Conservation (phyloP, 306 rosid species). For the Comarum palustre region DNA sequence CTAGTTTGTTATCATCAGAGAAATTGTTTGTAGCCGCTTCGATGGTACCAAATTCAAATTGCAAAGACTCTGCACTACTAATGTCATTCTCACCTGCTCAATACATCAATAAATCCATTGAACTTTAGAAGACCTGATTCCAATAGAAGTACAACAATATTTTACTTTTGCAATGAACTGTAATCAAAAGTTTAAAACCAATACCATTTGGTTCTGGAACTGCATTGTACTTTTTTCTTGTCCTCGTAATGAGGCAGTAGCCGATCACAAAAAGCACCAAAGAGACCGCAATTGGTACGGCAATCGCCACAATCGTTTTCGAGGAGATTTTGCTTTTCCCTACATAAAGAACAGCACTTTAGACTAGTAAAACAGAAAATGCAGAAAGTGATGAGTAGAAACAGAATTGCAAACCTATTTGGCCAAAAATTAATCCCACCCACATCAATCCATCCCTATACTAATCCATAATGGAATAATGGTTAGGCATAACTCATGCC, state of each 20-base stretch:
- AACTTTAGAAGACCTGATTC: background rate
- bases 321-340: background rate
- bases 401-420: background rate
- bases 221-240: background rate
- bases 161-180: background rate
- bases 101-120: background rate
- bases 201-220: background rate
- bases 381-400: background rate
- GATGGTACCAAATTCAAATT: slow-evolving; percentile 37
- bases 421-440: background rate
- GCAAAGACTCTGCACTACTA: slow-evolving; percentile 29
- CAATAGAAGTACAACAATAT: background rate
- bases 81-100: slow-evolving; percentile 19
- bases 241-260: background rate
- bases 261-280: slow-evolving; percentile 2
- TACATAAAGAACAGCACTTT: background rate
- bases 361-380: background rate
- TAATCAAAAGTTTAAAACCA: background rate
- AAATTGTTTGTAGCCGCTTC: slow-evolving; percentile 45
- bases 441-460: background rate
- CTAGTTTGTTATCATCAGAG: slow-evolving; percentile 33
- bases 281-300: background rate
- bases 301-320: background rate
- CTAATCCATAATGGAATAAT: background rate
- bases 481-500: background rate